Evolutionary conservation across 805 yeast species (phyloP).

Genomic region (Lachancea sp.): DNA sequence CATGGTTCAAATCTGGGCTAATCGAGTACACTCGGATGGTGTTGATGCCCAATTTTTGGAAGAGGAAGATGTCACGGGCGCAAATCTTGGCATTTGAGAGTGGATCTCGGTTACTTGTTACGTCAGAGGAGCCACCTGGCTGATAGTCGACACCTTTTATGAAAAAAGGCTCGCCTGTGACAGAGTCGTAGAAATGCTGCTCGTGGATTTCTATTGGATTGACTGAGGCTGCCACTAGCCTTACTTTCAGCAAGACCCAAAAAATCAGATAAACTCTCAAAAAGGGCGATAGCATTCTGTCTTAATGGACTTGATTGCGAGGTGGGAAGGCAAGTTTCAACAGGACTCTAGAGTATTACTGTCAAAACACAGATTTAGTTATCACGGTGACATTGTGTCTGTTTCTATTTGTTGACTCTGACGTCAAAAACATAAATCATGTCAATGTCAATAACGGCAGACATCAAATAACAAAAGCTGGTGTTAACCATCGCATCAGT

Average conservation of each 20-base stretch:
- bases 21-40: constrained; percentile 84
- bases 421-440: neutral
- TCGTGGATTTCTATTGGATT: constrained; percentile 68
- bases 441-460: neutral
- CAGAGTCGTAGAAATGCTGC: constrained; percentile 67
- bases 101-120: constrained; percentile 55
- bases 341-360: neutral
- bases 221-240: constrained; percentile 28
- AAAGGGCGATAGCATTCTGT: neutral
- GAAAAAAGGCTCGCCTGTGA: constrained; percentile 69
- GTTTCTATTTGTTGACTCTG: neutral
- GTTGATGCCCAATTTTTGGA: constrained; percentile 81
- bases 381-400: no score
- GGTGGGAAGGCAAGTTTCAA: neutral
- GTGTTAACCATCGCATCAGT: no score
- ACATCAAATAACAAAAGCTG: neutral
- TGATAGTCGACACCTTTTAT: constrained; percentile 90
- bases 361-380: neutral
- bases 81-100: constrained; percentile 65
- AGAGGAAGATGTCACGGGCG: constrained; percentile 72
- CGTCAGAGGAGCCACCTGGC: constrained; percentile 89
- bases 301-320: no score
- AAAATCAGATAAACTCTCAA: neutral
- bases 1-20: constrained; percentile 77
- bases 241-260: neutral